Base-by-base conservation (phyloP, 2,329 filamentous ascomycete genomes). In the Fusarium beomiforme region DNA sequence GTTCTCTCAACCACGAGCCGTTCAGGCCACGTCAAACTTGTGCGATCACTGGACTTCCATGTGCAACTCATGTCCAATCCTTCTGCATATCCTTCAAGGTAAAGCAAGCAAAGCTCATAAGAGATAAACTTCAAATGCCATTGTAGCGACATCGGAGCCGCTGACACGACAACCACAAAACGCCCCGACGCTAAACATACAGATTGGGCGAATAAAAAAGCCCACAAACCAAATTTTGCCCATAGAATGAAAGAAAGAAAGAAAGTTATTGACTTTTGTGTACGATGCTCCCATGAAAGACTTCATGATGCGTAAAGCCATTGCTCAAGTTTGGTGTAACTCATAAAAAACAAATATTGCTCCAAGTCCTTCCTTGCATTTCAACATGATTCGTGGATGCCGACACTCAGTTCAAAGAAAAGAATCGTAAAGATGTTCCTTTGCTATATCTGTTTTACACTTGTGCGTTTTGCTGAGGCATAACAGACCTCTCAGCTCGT, bases 401-500 rank as follows among this genome's bases (percentile, higher is more conserved):
- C 49, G 49, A 34, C 33, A 19, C 47, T 55, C 24, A 12, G 26
- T 26, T 57, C 10, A 24, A 41, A 34, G n/a, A 21, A 36, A 21
- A 34, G 47, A n/a, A 21, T 12, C 39, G 31, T 41, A 24, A 17
- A 39, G 21, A 31, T 60, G 34, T 24, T 23, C 37, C 26, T 31
- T 37, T 13, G 29, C 37, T 44, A 34, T 31, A 64, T 61, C 14
- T 16, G 21, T 17, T 39, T 41, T 54, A 72, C n/a, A 55, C 24
- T 9, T 70, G 69, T 17, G 51, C 41, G 13, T 78, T 74, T 83
- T 68, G 84, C 82, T 69, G 78, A 19, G 81, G 78, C 47, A 83
- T 49, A 23, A 87, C 77, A 0, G 87, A 89, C 71, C 83, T 87
- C 72, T 88, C 86, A 6, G 87, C 86, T 49, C 87, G 82, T 5